Base-by-base conservation (phyloP, 2,329 filamentous ascomycete genomes). In the Epicoccum sorghinum region DNA sequence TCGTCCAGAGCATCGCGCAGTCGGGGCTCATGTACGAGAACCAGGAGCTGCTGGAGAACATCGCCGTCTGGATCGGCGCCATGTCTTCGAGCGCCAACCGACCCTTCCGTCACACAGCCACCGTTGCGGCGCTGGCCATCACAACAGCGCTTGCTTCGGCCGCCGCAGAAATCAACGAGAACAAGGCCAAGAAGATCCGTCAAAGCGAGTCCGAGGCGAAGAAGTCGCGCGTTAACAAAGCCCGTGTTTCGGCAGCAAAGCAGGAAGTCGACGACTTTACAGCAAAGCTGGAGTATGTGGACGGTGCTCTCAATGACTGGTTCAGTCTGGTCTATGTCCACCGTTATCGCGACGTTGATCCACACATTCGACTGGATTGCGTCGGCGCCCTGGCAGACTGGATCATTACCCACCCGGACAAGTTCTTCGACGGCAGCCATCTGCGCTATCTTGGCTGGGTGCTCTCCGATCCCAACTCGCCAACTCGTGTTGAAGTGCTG, bases 361-460 rank as follows among this genome's bases (percentile, higher is more conserved):
- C 91, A 6, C 90, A 86, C 65, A 96, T 99, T 61, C 86, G 95
- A 47, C 86, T 89, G 0, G 93, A 97, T 68, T 97, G 93, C 69
- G 88, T 96, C 23, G 86, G 89, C 59, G 91, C 91, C 12, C 81
- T 99, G 7, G 92, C 93, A 25, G 84, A 87, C 36, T 99, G 95
- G 95, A 96, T 98, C 63, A 84, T 87, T 71, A 85, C 85, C 9
- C 86, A 96, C 46, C 91, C 93, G 2, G 91, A 91, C 41, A 84
- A 90, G 40, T 99, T 96, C 76, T 91, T 97, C 73, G 90, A 97
- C 61, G 91, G 91, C 1, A 84, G 89, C 64, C 96, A 96, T 75
- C 80, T 99, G 45, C 88, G 95, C 57, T 99, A 99, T 68, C 81
- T 99, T 5, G 95, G 95, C 47, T 99, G 95, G 95, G 88, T 96